Evolutionary conservation across 495 filamentous ascomycete genomes (phyloP), one percentile per base, ranked within the genome.

Genomic region (Antarctomyces pellizariae): DNA sequence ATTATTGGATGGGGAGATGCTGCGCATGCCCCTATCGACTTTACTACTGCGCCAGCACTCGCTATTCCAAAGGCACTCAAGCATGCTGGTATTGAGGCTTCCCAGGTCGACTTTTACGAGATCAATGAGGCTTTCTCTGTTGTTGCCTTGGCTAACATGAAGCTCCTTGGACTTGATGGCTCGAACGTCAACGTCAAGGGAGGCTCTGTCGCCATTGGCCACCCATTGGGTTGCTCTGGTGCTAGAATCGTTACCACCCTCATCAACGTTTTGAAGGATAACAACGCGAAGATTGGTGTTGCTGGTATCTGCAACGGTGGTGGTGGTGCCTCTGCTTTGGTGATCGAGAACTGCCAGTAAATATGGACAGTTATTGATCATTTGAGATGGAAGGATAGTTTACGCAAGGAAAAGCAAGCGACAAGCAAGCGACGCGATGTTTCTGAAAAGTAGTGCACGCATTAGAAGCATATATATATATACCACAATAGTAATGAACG

Each of bases 71-170:
- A 93, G 60, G 86, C 86, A 8, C 64, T 95, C 36, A 75, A 75
- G 59, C 83, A 97, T 49, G 86, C 86, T 18, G 68, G 70, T 31
- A 50, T 93, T 26, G 59, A 67, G 18, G 62, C 69, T 37, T 59
- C 71, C 23, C 54, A 71, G 20, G 63, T 97, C 26, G 84, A 93
- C 41, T 84, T 70, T 36, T 95, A 84, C 42, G 86, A 97, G 61
- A 92, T 97, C 59, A 97, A 97, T 52, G 86, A 97, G 56, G 86
- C 86, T 4, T 97, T 97, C 62, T 82, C 74, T 22, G 86, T 97
- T 13, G 86, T 97, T 24, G 83, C 86, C 9, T 56, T 95, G 25
- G 84, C 86, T 31, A 97, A 97, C 53, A 63, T 90, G 54, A 91
- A 93, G 60, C 43, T 95, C 20, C 68, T 97, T 16, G 56, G 54